Evolutionary conservation across 2,329 filamentous ascomycete genomes (phyloP).

Genomic region (Paraphoma chrysanthemicola): DNA sequence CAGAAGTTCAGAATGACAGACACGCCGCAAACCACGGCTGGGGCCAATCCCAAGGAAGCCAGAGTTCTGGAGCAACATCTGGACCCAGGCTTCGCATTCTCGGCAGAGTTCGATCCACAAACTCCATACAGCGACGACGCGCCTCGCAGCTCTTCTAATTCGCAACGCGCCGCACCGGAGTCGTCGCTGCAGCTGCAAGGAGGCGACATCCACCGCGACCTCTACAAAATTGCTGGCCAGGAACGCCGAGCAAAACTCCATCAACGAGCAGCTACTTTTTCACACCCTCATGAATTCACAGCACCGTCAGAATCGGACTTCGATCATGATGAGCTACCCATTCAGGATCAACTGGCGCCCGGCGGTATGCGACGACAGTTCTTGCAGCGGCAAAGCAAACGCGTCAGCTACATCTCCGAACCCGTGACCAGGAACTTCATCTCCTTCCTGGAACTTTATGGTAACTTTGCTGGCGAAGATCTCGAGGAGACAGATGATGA

Average conservation of each 20-base stretch:
- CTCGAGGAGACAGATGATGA: conserved; percentile 65
- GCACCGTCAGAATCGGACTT: conserved; percentile 29
- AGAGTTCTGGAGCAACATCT: conserved; percentile 52
- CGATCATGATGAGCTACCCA: conserved; percentile 47
- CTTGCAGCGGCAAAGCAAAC: conserved; percentile 51
- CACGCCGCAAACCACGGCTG: conserved; percentile 33
- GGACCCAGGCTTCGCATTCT: conserved; percentile 48
- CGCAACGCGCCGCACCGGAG: conserved; percentile 49
- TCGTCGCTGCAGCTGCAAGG: conserved; percentile 77
- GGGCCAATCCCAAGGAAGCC: conserved; percentile 39
- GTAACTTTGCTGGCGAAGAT: conserved; percentile 78
- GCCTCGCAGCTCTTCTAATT: conserved; percentile 30
- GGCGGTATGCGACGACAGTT: conserved; percentile 64
- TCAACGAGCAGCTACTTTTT: conserved; percentile 72
- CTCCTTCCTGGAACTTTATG: conserved; percentile 78
- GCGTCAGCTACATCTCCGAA: conserved; percentile 53
- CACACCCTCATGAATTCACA: conserved; percentile 54
- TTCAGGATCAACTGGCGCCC: conserved; percentile 56
- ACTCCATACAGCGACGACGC: conserved; percentile 28
- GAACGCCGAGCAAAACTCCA: conserved; percentile 52
- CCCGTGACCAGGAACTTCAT: conserved; percentile 74
- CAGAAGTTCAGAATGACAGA: conserved; percentile 31
- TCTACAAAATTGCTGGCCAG: conserved; percentile 75
- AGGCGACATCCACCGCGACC: conserved; percentile 78
- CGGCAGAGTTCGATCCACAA: conserved; percentile 52